These are phyloP conservation scores for Ustilago crameri DNA, from an alignment of 1,284 basidiomycete genomes.

Conservation along the genomic window DNA sequence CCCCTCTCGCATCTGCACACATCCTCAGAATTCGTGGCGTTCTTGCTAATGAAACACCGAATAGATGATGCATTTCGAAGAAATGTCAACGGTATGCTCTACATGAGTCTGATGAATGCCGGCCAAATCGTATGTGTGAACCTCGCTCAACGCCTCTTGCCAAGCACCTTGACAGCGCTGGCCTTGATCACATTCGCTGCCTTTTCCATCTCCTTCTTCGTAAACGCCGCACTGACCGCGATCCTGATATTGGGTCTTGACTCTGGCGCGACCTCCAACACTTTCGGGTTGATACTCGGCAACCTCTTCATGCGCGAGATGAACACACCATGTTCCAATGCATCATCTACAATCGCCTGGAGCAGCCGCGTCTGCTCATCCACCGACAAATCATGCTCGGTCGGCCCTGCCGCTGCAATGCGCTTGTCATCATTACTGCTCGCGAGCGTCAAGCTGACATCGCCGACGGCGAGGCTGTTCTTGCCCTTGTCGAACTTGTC, in stretches of 20 bases:
- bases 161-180: constrained; percentile 77
- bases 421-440: constrained; percentile 37
- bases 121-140: too few species aligned
- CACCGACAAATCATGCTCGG: constrained; percentile 50
- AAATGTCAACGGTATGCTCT: not conserved
- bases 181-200: constrained; percentile 80
- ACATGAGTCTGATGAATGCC: too few species aligned
- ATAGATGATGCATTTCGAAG: constrained; percentile 7
- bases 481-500: constrained; percentile 53
- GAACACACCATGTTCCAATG: constrained; percentile 60
- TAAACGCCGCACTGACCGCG: constrained; percentile 80
- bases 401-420: constrained; percentile 11
- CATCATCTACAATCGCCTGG: constrained; percentile 59
- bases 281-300: constrained; percentile 55
- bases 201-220: constrained; percentile 91
- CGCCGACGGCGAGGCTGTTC: constrained; percentile 40
- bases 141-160: constrained; percentile 54
- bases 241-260: constrained; percentile 84
- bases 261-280: constrained; percentile 53
- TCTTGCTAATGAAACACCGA: not conserved
- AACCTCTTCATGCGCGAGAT: constrained; percentile 52
- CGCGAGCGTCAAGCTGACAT: constrained; percentile 34
- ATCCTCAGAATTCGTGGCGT: too few species aligned
- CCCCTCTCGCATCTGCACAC: too few species aligned
- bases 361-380: constrained; percentile 59